Base-by-base conservation (phyloP, 441 rosid genomes). In the Sinapis alba region DNA sequence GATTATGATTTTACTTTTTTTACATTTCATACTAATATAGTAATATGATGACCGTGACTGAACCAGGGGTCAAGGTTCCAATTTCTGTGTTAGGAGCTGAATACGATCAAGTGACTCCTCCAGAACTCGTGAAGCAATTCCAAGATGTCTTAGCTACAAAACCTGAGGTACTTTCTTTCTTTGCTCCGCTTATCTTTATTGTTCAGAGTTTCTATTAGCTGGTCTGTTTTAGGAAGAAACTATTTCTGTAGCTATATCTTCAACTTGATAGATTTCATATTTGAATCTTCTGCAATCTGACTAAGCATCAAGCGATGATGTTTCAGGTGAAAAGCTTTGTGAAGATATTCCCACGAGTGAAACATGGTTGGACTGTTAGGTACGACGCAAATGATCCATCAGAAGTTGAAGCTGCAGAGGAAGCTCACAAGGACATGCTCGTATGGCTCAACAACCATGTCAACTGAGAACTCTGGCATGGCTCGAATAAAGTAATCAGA, bases 281-380 rank as follows among this genome's bases (percentile, higher is more conserved):
- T 20, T 18, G 8, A 18, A 19, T 13, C 50, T 51, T n/a, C 5
- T 45, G 41, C 23, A 47, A 28, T 11, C 6, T 30, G n/a, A 51
- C 16, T 58, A 41, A 68, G 18, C 15, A 61, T 15, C 43, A 59
- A 60, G 23, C 16, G 0, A 71, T 30, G 24, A 38, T 56, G 41
- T 72, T 67, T 27, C 41, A 86, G 88, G 51, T 88, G 30, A 80
- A 83, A 27, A 69, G 79, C 57, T 73, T 47, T 28, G 88, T 86
- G 75, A 88, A 91, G 79, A 85, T 91, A 71, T 89, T 78, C 65
- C 86, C 88, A 1, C 68, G 79, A 18, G 84, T 84, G 9, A 74
- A 80, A 4, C 97, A 92, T 12, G 98, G 98, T 21, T 94, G 96
- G 97, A 85, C 89, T 0, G 77, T 89, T 27, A 84, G 98, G 78